Evolutionary conservation across 257 asterid species (phyloP), one percentile per base, ranked within the genome.

Genomic region (Knoxia roxburghii): DNA sequence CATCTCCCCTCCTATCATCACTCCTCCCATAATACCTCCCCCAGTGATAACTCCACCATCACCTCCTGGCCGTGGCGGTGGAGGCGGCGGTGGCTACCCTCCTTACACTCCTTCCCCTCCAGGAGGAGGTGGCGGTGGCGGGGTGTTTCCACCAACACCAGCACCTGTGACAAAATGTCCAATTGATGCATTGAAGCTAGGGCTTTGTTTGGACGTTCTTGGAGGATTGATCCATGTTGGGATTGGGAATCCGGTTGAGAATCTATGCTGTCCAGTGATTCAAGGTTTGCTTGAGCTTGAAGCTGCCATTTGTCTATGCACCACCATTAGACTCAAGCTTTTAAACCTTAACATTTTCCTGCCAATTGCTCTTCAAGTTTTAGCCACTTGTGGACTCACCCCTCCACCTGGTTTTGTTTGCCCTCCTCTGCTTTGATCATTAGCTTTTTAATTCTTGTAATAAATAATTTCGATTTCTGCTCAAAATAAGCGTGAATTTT

Each of bases 351-450:
- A 90, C 68, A 82, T 90, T 4, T 93, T 88, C 82, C 79, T 93
- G 0, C 97, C 99, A 0, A 32, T 93, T 1, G 99, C 99, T 40
- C 97, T 93, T 53, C 87, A 82, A 50, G 82, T 90, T 30, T 69
- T 93, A 48, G 91, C 89, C 3, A 88, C 95, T 30, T 93, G 99
- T 69, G 97, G 99, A 21, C 21, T 81, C 1, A 77, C 83, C 40
- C 97, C 96, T 33, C 97, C 96, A 4, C 96, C 95, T 70, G 97
- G 95, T 32, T 93, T 90, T 60, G 73, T 84, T 8, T 93, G 99
- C 76, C 97, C 96, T 21, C 92, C 96, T 33, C 87, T 77, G 40
- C 27, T 51, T 26, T 76, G 45, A 27, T 5, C 4, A 6, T 2
- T 18, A 6, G 46, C 46, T 41, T n/a, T n/a, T n/a, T 41, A 41